Evolutionary conservation across 1,284 basidiomycete species (phyloP), one percentile per base, ranked within the genome.

Genomic region (Jaminaea rosea): DNA sequence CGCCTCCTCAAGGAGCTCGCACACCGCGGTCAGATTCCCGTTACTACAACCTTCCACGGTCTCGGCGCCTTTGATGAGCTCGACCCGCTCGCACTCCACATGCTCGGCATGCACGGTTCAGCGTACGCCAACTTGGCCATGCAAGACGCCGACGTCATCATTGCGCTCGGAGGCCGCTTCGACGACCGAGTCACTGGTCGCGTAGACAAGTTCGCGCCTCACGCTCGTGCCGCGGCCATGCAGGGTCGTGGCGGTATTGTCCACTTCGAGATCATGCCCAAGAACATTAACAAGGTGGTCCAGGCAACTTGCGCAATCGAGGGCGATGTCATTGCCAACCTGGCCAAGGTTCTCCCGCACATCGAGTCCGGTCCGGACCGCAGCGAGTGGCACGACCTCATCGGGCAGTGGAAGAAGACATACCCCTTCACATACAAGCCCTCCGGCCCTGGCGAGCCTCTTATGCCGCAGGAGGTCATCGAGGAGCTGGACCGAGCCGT

Each of bases 251-350:
- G 94, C 26, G 94, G 93, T 50, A 96, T 98, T 78, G 92, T 98
- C 69, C 93, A 98, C 78, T 97, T 97, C 72, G 94, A 98, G 79
- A 91, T 98, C 65, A 85, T 86, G 79, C 89, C 93, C 46, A 97
- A 98, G 81, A 98, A 98, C 79, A 83, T 98, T 78, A 98, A 98
- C 83, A 98, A 98, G 78, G 91, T 98, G 57, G 84, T 98, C 49
- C 85, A 98, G 64, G 91, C 94, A 24, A 85, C 87, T 46, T 87
- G 96, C 57, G 88, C 94, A 48, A 81, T 98, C 64, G 82, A 96
- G 47, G 93, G 93, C 48, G 93, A 98, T 73, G 92, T 97, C 50
- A 81, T 87, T 24, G 77, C 84, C 46, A 93, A 89, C 74, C 77
- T 98, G 58, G 82, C 80, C 21, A 79, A 84, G 34, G 81, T 97